Conservation (phyloP, 305 asterid species). For the Ilex paraguariensis region DNA sequence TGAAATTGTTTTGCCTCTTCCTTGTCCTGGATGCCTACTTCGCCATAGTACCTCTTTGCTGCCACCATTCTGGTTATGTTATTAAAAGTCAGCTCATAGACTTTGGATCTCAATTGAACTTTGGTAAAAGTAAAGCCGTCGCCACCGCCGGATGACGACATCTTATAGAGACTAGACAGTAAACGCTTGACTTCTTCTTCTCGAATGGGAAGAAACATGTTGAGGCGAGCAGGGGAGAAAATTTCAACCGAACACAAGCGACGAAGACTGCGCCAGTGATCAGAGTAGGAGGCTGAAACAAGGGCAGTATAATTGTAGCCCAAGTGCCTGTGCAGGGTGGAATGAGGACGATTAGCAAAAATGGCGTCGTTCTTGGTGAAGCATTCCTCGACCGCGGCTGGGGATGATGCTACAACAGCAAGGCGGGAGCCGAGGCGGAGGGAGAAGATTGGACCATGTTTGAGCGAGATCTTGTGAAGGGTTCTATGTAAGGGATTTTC, state of each 20-base stretch:
- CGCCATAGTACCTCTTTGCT: slow-evolving; percentile 17
- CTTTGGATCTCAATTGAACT: neutral
- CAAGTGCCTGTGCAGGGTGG: neutral
- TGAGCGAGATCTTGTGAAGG: neutral
- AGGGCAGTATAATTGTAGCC: slow-evolving; percentile 17
- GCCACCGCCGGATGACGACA: slow-evolving; percentile 3
- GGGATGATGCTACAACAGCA: slow-evolving; percentile 23
- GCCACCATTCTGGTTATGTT: slow-evolving; percentile 25
- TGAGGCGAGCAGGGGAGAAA: slow-evolving; percentile 17
- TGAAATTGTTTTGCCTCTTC: slow-evolving; percentile 25
- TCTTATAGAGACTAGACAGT: slow-evolving; percentile 1
- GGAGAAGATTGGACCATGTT: slow-evolving; percentile 8
- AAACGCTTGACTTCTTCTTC: slow-evolving; percentile 7
- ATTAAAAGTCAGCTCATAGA: slow-evolving; percentile 21
- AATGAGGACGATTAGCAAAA: slow-evolving; percentile 24
- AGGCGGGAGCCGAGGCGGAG: slow-evolving; percentile 19
- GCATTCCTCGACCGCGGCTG: slow-evolving; percentile 18
- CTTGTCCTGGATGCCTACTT: slow-evolving; percentile 8
- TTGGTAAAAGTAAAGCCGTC: too few species aligned
- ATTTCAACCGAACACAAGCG: slow-evolving; percentile 8
- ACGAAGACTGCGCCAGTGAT: slow-evolving; percentile 29
- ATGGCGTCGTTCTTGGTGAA: neutral
- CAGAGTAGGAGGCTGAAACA: slow-evolving; percentile 8
- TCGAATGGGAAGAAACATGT: slow-evolving; percentile 3
- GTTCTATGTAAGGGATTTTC: neutral